Evolutionary conservation across 176 grass and related monocot genomes (phyloP), one percentile per base, ranked within the genome.

Genomic region (Oryza longistaminata): DNA sequence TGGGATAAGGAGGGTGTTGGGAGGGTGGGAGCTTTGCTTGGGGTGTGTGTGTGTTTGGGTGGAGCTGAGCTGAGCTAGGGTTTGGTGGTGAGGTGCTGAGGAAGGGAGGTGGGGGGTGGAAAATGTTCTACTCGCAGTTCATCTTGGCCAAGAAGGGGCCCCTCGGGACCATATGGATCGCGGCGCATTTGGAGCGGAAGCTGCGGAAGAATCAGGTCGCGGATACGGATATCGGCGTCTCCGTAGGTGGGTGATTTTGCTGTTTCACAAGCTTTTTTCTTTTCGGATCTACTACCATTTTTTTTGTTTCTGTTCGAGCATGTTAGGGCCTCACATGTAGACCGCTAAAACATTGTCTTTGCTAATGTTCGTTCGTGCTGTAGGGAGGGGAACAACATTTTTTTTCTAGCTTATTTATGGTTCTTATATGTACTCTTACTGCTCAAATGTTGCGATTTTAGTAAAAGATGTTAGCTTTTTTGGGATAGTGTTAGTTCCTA

Each of bases 91-190:
- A 40, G 74, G 34, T 35, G 3, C 72, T 50, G 25, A 85, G 87
- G 77, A 80, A 46, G 82, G 34, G 34, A 35, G 81, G 29, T 31
- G 29, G 29, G 29, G 37, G 67, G 70, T 25, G 0, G 82, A 86
- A 94, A 22, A 99, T 99, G 97, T 99, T 99, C 86, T 99, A 99
- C 78, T 99, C 97, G 14, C 97, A 99, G 97, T 99, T 99, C 91
- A 99, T 99, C 66, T 91, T 99, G 93, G 97, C 97, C 82, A 99
- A 99, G 87, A 99, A 99, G 71, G 97, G 97, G 9, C 97, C 97
- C 2, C 97, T 99, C 22, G 97, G 97, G 58, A 99, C 97, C 13
- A 99, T 99, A 92, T 99, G 97, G 97, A 99, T 99, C 65, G 97
- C 97, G 4, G 97, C 97, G 17, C 97, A 99, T 88, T 88, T 99